These are phyloP conservation scores for Picea glauca DNA, from an alignment of 75 land plant species.

Conservation along the genomic window DNA sequence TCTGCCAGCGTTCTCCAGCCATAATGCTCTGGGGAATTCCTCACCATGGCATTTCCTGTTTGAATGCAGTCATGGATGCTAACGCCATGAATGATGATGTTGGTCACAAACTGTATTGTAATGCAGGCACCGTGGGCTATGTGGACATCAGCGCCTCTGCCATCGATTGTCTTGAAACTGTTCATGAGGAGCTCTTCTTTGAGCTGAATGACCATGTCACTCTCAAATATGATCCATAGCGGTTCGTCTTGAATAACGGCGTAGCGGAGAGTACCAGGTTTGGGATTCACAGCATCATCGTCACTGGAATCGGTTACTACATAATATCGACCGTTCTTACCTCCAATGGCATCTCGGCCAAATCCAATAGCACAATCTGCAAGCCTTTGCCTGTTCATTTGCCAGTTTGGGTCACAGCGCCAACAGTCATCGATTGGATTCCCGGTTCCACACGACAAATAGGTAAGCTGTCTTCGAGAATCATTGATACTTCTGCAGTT, in stretches of 20 bases:
- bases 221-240: conserved; percentile 70
- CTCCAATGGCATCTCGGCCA: conserved; percentile 41
- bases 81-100: not conserved
- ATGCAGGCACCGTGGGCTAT: conserved; percentile 53
- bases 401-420: conserved; percentile 39
- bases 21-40: not conserved
- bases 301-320: conserved; percentile 50
- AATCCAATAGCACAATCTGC: conserved; percentile 52
- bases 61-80: not conserved
- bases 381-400: conserved; percentile 27
- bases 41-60: not conserved
- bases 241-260: not conserved
- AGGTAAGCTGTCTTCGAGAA: conserved; percentile 6
- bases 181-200: conserved; percentile 44
- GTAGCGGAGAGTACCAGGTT: not conserved
- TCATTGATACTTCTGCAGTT: conserved; percentile 6
- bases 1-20: conserved; percentile 15
- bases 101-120: conserved; percentile 28
- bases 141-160: conserved; percentile 53
- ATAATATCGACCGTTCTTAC: conserved; percentile 28
- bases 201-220: conserved; percentile 59
- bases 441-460: conserved; percentile 21
- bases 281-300: conserved; percentile 27
- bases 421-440: conserved; percentile 46
- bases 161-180: conserved; percentile 72